Conservation (phyloP, 495 filamentous ascomycete genomes). For the Poronia punctata region DNA sequence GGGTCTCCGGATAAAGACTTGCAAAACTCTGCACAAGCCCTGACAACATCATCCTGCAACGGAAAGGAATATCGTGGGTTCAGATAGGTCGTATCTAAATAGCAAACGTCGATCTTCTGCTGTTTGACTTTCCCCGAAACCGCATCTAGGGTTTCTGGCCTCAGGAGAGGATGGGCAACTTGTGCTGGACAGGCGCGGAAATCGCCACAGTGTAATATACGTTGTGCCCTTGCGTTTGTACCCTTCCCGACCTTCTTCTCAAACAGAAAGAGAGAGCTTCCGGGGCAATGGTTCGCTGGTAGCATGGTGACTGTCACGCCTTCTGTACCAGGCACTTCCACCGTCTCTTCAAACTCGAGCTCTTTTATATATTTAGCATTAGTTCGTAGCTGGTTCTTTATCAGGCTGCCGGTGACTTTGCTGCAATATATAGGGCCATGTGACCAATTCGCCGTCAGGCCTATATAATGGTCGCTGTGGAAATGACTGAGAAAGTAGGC, state of each 20-base stretch:
- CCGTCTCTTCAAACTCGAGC: constrained; percentile 76
- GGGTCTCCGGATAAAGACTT: constrained; percentile 43
- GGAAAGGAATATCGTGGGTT: constrained; percentile 95
- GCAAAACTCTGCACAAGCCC: constrained; percentile 85
- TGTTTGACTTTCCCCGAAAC: constrained; percentile 62
- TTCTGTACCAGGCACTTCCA: constrained; percentile 69
- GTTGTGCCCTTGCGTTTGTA: constrained; percentile 52
- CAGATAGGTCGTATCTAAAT: constrained; percentile 95
- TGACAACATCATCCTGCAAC: constrained; percentile 75
- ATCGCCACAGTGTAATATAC: constrained; percentile 91
- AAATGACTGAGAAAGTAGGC: constrained; percentile 98
- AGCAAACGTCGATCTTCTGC: constrained; percentile 89
- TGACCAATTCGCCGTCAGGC: constrained; percentile 77
- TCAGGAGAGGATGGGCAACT: constrained; percentile 71
- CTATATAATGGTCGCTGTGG: constrained; percentile 95
- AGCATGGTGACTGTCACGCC: constrained; percentile 89
- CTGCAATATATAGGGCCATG: constrained; percentile 98
- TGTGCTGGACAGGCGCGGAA: constrained; percentile 89
- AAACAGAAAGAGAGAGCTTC: constrained; percentile 88
- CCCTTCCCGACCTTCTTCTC: constrained; percentile 64
- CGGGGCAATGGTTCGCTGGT: constrained; percentile 94
- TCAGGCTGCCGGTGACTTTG: constrained; percentile 80
- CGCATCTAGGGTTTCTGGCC: constrained; percentile 62
- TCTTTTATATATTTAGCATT: constrained; percentile 79
- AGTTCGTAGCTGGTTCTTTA: constrained; percentile 77